Evolutionary conservation across 192 early-diverging fungal genomes (phyloP).

Genomic region (Martensiomyces pterosporus): DNA sequence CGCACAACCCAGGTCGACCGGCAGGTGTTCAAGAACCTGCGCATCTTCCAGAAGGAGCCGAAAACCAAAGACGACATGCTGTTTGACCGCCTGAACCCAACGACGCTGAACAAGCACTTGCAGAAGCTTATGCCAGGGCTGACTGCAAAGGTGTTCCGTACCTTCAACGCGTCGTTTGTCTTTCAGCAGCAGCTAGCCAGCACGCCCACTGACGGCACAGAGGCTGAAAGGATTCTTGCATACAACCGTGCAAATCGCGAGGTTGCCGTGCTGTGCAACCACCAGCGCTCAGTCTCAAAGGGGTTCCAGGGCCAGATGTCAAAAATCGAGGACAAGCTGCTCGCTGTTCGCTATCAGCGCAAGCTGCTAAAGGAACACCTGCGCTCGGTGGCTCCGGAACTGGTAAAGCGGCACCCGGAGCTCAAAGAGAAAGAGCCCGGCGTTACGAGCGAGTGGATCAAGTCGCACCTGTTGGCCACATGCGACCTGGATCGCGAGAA

Average conservation of each 20-base stretch:
- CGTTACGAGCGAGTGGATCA: constrained; percentile 76
- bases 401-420: constrained; percentile 73
- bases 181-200: constrained; percentile 83
- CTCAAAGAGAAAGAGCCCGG: constrained; percentile 67
- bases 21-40: constrained; percentile 92
- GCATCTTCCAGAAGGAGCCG: constrained; percentile 78
- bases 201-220: constrained; percentile 64
- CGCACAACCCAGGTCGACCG: constrained; percentile 78
- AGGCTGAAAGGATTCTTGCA: constrained; percentile 80
- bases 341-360: constrained; percentile 83
- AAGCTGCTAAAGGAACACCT: constrained; percentile 66
- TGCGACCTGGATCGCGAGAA: constrained; percentile 75
- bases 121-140: constrained; percentile 82
- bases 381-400: constrained; percentile 65
- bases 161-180: constrained; percentile 91
- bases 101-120: constrained; percentile 84
- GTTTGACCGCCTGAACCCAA: constrained; percentile 90
- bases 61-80: constrained; percentile 73
- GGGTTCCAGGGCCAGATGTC: constrained; percentile 70
- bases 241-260: constrained; percentile 95
- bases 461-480: constrained; percentile 51
- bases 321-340: constrained; percentile 81
- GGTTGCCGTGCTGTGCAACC: constrained; percentile 97
- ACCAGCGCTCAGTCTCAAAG: constrained; percentile 88
- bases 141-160: constrained; percentile 99